phyloP scores from a whole-genome alignment of 2,329 filamentous ascomycete species.

The Incumbomyces lentus region DNA sequence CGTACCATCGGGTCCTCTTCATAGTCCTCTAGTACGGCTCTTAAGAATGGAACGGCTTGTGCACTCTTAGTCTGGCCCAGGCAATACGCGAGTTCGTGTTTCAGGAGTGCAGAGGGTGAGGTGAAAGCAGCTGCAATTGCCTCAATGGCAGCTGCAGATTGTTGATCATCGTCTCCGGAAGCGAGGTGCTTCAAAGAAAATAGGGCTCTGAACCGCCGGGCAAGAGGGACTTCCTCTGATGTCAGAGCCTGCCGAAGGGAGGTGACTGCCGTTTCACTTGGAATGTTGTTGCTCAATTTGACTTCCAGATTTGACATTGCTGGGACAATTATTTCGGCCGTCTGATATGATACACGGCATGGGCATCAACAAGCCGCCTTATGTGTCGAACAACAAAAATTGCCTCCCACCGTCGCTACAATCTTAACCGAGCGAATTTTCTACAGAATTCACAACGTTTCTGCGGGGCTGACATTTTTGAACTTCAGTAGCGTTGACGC shows the following conservation, averaged over 20 bases:
- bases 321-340: neutral
- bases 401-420: too few species aligned
- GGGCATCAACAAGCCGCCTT: too few species aligned
- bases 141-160: conserved; percentile 54
- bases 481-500: too few species aligned
- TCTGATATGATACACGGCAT: too few species aligned
- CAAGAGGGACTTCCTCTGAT: conserved; percentile 70
- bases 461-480: too few species aligned
- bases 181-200: conserved; percentile 96
- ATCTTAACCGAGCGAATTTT: too few species aligned
- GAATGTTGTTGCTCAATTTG: conserved; percentile 14
- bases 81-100: conserved; percentile 96
- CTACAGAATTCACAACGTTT: too few species aligned
- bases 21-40: conserved; percentile 62
- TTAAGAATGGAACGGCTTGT: conserved; percentile 62
- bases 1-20: conserved; percentile 90
- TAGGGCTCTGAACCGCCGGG: conserved; percentile 85
- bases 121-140: conserved; percentile 81
- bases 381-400: too few species aligned
- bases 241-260: conserved; percentile 59
- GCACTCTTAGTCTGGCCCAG: conserved; percentile 78
- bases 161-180: conserved; percentile 47
- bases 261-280: conserved; percentile 31
- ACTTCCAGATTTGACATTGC: conserved; percentile 1
- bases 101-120: conserved; percentile 79